These are phyloP conservation scores for Angophora floribunda DNA, from an alignment of 345 rosid species.

Conservation along the genomic window DNA sequence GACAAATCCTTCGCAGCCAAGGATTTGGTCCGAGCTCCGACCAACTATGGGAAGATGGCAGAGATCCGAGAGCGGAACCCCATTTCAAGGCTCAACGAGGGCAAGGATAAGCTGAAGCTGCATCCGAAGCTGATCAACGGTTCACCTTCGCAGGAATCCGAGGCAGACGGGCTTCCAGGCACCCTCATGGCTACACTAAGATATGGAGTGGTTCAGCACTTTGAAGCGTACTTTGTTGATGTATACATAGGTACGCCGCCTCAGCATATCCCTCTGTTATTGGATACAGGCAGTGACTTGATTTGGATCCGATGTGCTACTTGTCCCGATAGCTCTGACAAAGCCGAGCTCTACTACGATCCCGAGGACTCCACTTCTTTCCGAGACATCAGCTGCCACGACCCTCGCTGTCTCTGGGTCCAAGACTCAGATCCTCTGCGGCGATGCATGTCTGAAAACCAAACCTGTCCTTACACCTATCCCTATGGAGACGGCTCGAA, in stretches of 20 bases:
- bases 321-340: constrained; percentile 72
- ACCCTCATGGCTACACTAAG: constrained; percentile 62
- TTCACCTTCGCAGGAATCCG: neutral
- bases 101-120: neutral
- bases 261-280: constrained; percentile 65
- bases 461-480: constrained; percentile 79
- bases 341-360: constrained; percentile 48
- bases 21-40: constrained; percentile 55
- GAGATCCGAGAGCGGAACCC: constrained; percentile 65
- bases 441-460: constrained; percentile 46
- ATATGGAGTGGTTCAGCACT: constrained; percentile 58
- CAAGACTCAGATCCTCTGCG: constrained; percentile 46
- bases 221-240: constrained; percentile 75
- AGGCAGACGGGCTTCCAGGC: constrained; percentile 8
- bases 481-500: constrained; percentile 90
- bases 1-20: neutral
- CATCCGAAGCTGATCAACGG: neutral
- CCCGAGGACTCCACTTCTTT: constrained; percentile 52
- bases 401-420: constrained; percentile 50
- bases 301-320: constrained; percentile 80
- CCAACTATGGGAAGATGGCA: constrained; percentile 37
- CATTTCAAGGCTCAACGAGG: constrained; percentile 25
- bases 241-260: constrained; percentile 85
- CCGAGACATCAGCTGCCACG: constrained; percentile 48
- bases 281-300: constrained; percentile 91